Conservation (phyloP, 805 yeast species). For the Metschnikowia noctiluminum region DNA sequence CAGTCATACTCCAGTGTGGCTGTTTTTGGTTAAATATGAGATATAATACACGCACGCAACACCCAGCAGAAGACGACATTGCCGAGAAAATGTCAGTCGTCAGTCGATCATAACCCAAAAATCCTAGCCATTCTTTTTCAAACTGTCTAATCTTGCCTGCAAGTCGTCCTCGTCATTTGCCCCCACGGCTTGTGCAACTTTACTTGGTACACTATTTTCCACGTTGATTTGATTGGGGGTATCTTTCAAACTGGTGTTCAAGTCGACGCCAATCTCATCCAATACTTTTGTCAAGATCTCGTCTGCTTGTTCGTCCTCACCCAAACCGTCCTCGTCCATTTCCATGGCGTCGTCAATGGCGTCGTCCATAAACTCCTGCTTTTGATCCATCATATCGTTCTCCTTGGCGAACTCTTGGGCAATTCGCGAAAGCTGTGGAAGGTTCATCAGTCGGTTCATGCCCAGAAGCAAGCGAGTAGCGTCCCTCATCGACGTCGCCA, state of each 20-base stretch:
- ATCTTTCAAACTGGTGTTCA: constrained; percentile 49
- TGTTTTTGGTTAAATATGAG: no score
- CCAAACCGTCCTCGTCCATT: constrained; percentile 67
- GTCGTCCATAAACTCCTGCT: constrained; percentile 98
- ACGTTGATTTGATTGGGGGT: constrained; percentile 38
- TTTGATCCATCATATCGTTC: constrained; percentile 95
- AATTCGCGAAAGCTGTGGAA: constrained; percentile 83
- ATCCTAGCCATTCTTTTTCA: constrained; percentile 41
- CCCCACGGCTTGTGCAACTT: constrained; percentile 57
- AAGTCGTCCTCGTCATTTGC: constrained; percentile 69
- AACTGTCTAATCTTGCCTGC: constrained; percentile 82
- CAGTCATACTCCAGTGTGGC: no score
- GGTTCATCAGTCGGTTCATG: constrained; percentile 86
- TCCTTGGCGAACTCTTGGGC: constrained; percentile 95
- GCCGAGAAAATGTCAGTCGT: no score
- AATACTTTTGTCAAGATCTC: constrained; percentile 87
- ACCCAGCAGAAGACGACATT: no score
- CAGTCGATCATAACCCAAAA: no score
- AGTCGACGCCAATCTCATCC: constrained; percentile 93
- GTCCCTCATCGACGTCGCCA: constrained; percentile 92
- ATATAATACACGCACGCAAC: neutral
- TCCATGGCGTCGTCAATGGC: constrained; percentile 97
- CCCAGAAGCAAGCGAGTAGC: constrained; percentile 83
- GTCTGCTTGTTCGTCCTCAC: constrained; percentile 85
- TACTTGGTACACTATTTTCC: constrained; percentile 20